Conservation (phyloP, 768 basidiomycete species). For the Rhodotorula babjevae region DNA sequence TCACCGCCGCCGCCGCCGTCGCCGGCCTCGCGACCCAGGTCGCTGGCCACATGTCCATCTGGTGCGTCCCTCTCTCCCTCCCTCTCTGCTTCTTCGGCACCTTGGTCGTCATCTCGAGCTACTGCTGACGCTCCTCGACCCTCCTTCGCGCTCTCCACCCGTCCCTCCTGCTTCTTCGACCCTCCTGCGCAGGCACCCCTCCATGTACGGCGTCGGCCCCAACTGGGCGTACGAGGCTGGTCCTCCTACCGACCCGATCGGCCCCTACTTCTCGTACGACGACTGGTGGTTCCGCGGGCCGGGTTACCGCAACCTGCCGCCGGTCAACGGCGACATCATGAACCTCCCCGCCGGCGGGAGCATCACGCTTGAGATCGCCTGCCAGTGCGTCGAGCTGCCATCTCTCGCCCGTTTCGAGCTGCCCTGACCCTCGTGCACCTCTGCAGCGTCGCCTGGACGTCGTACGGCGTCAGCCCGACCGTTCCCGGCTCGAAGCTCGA, state of each 20-base stretch:
- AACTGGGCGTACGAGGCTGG: slow-evolving; percentile 4
- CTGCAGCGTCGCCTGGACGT: background rate
- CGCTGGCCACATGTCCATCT: slow-evolving; percentile 6
- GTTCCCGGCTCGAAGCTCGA: background rate
- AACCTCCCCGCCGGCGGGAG: slow-evolving; percentile 28
- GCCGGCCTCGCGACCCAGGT: background rate
- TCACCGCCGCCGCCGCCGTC: background rate
- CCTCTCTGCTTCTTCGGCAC: no score
- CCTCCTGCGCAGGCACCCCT: slow-evolving; percentile 3
- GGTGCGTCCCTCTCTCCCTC: background rate
- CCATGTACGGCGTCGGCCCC: slow-evolving; percentile 27
- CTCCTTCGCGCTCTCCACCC: no score
- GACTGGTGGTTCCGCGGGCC: slow-evolving; percentile 40
- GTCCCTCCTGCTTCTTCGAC: background rate
- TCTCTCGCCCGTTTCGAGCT: background rate
- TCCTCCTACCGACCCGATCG: slow-evolving; percentile 2
- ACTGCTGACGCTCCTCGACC: background rate
- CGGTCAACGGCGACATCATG: background rate
- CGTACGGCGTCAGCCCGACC: slow-evolving; percentile 25
- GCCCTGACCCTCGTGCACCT: no score
- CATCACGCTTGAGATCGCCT: slow-evolving; percentile 27
- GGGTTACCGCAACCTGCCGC: slow-evolving; percentile 8
- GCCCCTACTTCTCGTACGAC: slow-evolving; percentile 1
- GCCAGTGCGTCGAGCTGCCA: background rate
- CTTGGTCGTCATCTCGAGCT: no score